phyloP scores from a whole-genome alignment of 1,284 basidiomycete species.

The Rhodotorula sp. region DNA sequence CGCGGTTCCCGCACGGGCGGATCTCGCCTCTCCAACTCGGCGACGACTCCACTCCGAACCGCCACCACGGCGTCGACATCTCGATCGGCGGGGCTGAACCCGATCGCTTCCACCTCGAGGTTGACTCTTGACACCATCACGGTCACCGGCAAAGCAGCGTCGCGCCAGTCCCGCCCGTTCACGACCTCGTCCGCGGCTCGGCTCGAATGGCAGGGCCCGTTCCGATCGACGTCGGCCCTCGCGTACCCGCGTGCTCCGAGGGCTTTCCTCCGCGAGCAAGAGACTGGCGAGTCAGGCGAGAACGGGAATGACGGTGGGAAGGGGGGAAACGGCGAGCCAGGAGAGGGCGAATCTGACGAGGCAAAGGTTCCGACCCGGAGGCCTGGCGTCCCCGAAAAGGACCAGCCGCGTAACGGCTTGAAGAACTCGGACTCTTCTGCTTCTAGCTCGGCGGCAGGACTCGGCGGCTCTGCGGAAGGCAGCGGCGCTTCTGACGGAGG shows the following conservation, averaged over 20 bases:
- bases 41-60: background rate
- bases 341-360: constrained; percentile 13
- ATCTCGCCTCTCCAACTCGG: background rate
- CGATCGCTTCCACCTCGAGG: constrained; percentile 4
- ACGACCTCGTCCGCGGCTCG: background rate
- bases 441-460: constrained; percentile 2
- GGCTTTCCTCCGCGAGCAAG: background rate
- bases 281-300: constrained; percentile 15
- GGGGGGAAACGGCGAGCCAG: background rate
- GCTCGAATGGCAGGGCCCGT: background rate
- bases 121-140: background rate
- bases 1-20: background rate
- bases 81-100: background rate
- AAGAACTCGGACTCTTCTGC: background rate
- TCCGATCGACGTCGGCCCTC: constrained; percentile 1
- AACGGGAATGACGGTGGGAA: constrained; percentile 5
- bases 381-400: constrained; percentile 11
- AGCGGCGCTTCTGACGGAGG: background rate
- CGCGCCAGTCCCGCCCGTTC: background rate
- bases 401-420: constrained; percentile 10
- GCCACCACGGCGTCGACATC: background rate
- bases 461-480: background rate
- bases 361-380: constrained; percentile 8
- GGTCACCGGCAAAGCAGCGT: background rate
- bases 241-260: background rate